These are phyloP conservation scores for Aquilaria sinensis DNA, from an alignment of 345 rosid genomes.

Conservation along the genomic window DNA sequence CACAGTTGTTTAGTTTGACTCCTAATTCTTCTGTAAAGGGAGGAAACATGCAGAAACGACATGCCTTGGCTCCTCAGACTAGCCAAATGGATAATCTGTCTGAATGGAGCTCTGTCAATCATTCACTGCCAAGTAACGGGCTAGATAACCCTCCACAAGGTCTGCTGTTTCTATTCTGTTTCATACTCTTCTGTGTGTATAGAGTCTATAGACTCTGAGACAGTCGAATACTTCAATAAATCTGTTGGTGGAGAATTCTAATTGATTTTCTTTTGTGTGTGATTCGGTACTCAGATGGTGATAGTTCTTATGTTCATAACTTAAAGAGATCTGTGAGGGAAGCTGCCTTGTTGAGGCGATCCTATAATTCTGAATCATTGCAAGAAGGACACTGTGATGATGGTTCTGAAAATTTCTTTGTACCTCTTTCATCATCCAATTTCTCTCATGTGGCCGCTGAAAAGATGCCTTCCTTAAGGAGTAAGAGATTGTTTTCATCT, in stretches of 20 bases:
- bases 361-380: slow-evolving; percentile 62
- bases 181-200: background rate
- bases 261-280: background rate
- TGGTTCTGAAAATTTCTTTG: slow-evolving; percentile 78
- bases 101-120: slow-evolving; percentile 51
- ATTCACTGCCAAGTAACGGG: slow-evolving; percentile 39
- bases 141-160: slow-evolving; percentile 56
- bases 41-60: slow-evolving; percentile 73
- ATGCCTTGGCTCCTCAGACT: slow-evolving; percentile 42
- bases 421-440: slow-evolving; percentile 61
- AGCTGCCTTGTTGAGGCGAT: slow-evolving; percentile 66
- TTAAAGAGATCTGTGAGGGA: slow-evolving; percentile 91
- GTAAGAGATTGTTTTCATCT: slow-evolving; percentile 45
- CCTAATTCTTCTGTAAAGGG: slow-evolving; percentile 89
- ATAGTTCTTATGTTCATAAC: slow-evolving; percentile 54
- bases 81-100: slow-evolving; percentile 55
- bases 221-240: slow-evolving; percentile 6
- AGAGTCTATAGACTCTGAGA: background rate
- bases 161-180: slow-evolving; percentile 23
- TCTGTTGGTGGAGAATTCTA: slow-evolving; percentile 14
- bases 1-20: slow-evolving; percentile 84
- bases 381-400: slow-evolving; percentile 67
- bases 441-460: slow-evolving; percentile 48
- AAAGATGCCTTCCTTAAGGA: slow-evolving; percentile 42
- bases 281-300: slow-evolving; percentile 48